Evolutionary conservation across 1,284 basidiomycete genomes (phyloP), one percentile per base, ranked within the genome.

Genomic region (Paramarasmius palmivorus): DNA sequence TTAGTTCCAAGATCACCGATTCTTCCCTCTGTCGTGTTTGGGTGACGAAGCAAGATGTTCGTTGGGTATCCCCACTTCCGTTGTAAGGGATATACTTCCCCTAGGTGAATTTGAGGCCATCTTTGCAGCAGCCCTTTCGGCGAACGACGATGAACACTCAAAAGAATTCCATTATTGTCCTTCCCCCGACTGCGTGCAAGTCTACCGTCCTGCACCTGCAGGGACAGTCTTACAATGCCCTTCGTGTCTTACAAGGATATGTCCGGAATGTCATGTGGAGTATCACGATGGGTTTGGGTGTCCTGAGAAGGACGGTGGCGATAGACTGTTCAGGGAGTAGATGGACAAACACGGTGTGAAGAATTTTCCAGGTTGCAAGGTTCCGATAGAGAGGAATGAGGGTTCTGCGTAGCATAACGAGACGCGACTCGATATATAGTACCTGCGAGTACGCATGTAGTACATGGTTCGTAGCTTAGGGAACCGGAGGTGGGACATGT

Each of bases 361-460:
- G 73, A 71, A 74, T 25, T 92, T 87, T 65, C 89, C 88, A 1
- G 75, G 75, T 0, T 91, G 88, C 71, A 78, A 78, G 52, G 75
- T 77, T 2, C 73, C 76, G 5, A 90, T 91, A 60, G 86, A 90
- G 67, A 79, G 83, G 40, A 72, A 70, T 29, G 86, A 84, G 57
- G 88, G 88, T 0, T 91, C 89, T 67, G 85, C n/a, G n/a, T n/a
- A n/a, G n/a, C n/a, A 90, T 67, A 89, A 91, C 63, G 83, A 91
- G 76, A 83, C 78, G 26, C 91, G 88, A n/a, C 66, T 74, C 74
- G 0, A 75, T 77, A 25, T 91, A 89, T 65, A 76, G 80, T 59
- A 82, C 84, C n/a, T n/a, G n/a, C n/a, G n/a, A n/a, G 1, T 89
- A 91, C 63, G 85, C 84, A 2, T 91, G 88, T 57, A 91, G 89